These are phyloP conservation scores for Gaeumannomyces sp. DNA, from an alignment of 2,329 filamentous ascomycete species.

Conservation along the genomic window DNA sequence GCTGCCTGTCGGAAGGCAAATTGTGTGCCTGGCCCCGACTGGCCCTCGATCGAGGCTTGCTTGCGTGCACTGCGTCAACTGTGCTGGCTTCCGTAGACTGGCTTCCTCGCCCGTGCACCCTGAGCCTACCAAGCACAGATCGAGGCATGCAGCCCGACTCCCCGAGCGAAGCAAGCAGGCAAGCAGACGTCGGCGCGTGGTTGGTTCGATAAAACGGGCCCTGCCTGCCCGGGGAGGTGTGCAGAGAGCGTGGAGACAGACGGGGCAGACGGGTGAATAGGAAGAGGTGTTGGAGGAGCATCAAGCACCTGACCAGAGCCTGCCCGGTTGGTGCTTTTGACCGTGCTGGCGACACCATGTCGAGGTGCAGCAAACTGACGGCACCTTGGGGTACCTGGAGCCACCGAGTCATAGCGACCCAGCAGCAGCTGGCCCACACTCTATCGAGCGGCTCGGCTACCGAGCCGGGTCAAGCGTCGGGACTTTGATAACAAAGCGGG, in stretches of 20 bases:
- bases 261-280: no score
- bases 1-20: neutral
- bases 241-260: neutral
- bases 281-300: neutral
- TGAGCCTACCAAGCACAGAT: neutral
- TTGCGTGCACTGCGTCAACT: neutral
- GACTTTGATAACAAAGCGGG: neutral
- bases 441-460: neutral
- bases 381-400: neutral
- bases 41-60: neutral
- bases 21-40: neutral
- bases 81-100: neutral
- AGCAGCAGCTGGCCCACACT: neutral
- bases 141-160: neutral
- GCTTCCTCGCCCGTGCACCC: neutral
- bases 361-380: neutral
- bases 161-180: neutral
- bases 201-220: neutral
- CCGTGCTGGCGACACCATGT: neutral
- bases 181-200: neutral
- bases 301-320: neutral
- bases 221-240: neutral
- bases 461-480: neutral
- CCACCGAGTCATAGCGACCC: neutral
- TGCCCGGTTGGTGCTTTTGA: neutral